These are phyloP conservation scores for Gossypium trilobum DNA, from an alignment of 441 rosid genomes.

Conservation along the genomic window DNA sequence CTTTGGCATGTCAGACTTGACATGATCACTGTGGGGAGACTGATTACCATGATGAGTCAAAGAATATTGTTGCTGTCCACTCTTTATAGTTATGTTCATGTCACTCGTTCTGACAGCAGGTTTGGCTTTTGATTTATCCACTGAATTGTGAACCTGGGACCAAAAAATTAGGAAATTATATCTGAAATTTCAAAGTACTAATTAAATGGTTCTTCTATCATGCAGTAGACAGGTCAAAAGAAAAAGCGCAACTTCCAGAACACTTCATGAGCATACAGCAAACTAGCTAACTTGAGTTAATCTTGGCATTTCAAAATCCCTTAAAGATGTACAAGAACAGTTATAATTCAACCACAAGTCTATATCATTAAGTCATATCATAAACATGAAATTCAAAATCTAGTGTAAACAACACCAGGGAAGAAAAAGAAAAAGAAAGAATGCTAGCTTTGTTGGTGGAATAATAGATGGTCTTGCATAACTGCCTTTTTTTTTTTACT, in stretches of 20 bases:
- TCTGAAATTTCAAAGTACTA: background rate
- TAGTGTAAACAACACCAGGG: background rate
- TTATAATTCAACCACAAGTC: background rate
- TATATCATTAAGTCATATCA: background rate
- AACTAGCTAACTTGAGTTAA: background rate
- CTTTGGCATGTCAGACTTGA: conserved; percentile 51
- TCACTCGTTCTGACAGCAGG: conserved; percentile 41
- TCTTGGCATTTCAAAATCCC: background rate
- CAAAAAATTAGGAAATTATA: conserved; percentile 4
- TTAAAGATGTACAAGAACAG: background rate
- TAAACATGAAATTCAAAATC: background rate
- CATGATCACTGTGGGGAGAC: conserved; percentile 43
- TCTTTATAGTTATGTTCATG: conserved; percentile 37
- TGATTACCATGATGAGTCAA: conserved; percentile 13
- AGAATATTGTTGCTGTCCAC: conserved; percentile 28
- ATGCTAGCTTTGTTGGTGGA: background rate
- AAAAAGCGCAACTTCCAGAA: background rate
- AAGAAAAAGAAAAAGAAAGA: background rate
- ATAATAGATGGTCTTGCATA: background rate
- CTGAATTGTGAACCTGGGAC: conserved; percentile 26
- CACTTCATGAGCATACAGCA: background rate
- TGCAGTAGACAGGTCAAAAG: background rate
- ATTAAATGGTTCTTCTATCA: background rate
- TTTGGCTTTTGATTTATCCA: conserved; percentile 41
- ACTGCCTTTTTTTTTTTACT: background rate